A percentile compares a stretch with the other conserved stretches of the same genome.
These are phyloP conservation scores for Diatrype stigma DNA, from an alignment of 2,329 filamentous ascomycete genomes.

Conservation along the genomic window DNA sequence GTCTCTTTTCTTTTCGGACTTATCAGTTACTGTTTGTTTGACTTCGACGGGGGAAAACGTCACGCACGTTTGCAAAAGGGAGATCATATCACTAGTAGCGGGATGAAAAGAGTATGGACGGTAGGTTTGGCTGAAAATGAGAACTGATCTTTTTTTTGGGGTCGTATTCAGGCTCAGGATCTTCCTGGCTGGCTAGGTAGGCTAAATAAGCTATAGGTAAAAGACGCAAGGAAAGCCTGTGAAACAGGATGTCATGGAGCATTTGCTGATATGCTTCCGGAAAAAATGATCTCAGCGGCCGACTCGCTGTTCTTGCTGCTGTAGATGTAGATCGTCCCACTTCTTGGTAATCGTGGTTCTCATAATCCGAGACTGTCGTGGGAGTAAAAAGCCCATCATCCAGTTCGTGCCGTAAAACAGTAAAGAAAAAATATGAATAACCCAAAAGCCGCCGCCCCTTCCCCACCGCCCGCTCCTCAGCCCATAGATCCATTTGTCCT, in stretches of 20 bases:
- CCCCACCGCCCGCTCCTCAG: slow-evolving; percentile 16
- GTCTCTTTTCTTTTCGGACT: too few species aligned
- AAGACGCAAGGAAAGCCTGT: neutral
- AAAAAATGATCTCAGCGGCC: neutral
- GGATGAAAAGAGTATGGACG: neutral
- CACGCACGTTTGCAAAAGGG: neutral
- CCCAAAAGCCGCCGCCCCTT: slow-evolving; percentile 9
- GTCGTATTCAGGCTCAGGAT: neutral
- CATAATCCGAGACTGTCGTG: neutral
- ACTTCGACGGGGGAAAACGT: neutral
- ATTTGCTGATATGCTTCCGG: neutral
- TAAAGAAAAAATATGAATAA: slow-evolving; percentile 6
- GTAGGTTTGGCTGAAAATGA: neutral
- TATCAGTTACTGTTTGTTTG: too few species aligned
- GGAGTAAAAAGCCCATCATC: neutral
- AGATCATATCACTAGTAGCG: neutral
- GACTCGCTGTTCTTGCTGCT: neutral
- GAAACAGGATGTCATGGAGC: neutral
- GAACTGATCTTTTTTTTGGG: neutral
- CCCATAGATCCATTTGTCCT: slow-evolving; percentile 2
- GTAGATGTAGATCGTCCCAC: neutral
- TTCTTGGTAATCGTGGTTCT: neutral
- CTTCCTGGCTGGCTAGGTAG: neutral
- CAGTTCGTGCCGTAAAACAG: neutral
- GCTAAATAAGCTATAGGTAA: neutral